phyloP scores from a whole-genome alignment of 2,329 filamentous ascomycete genomes.

The Myriosclerotinia scirpicola region DNA sequence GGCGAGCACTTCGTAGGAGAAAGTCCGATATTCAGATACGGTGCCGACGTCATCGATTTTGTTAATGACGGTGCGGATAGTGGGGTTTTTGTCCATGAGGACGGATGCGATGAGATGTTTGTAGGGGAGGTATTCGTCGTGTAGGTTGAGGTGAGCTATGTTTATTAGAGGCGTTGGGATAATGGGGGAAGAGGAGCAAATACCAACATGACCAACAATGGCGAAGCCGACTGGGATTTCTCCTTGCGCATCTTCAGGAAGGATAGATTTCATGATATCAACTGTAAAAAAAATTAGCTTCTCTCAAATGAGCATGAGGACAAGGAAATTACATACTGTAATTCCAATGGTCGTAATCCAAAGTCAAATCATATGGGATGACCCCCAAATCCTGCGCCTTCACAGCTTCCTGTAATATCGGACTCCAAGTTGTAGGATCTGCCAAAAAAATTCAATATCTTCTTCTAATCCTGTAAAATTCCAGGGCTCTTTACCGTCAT shows the following conservation, averaged over 20 bases:
- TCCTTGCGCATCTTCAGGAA: constrained; percentile 76
- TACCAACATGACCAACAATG: constrained; percentile 82
- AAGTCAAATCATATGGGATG: constrained; percentile 70
- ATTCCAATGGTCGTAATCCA: constrained; percentile 85
- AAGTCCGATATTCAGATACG: constrained; percentile 85
- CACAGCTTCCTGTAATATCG: constrained; percentile 66
- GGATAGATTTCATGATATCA: constrained; percentile 78
- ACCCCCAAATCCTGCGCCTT: constrained; percentile 67
- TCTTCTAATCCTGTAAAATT: constrained; percentile 1
- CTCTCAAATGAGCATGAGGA: neutral
- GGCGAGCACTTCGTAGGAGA: constrained; percentile 84
- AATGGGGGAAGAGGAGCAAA: constrained; percentile 39
- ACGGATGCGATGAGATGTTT: constrained; percentile 83
- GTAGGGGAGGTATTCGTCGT: constrained; percentile 79
- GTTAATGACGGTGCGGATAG: constrained; percentile 88
- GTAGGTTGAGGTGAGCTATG: constrained; percentile 83
- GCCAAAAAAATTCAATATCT: constrained; percentile 26
- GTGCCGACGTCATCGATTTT: constrained; percentile 87
- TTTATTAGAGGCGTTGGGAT: neutral
- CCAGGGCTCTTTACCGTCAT: constrained; percentile 44
- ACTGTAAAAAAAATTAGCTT: constrained; percentile 25
- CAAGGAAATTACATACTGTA: constrained; percentile 59
- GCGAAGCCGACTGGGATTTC: constrained; percentile 87
- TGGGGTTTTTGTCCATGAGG: constrained; percentile 83
- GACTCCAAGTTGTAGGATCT: constrained; percentile 76